A percentile compares a stretch with the other conserved stretches of the same genome.
phyloP scores from a whole-genome alignment of 1,284 basidiomycete genomes.

The Ganoderma lingzhi region DNA sequence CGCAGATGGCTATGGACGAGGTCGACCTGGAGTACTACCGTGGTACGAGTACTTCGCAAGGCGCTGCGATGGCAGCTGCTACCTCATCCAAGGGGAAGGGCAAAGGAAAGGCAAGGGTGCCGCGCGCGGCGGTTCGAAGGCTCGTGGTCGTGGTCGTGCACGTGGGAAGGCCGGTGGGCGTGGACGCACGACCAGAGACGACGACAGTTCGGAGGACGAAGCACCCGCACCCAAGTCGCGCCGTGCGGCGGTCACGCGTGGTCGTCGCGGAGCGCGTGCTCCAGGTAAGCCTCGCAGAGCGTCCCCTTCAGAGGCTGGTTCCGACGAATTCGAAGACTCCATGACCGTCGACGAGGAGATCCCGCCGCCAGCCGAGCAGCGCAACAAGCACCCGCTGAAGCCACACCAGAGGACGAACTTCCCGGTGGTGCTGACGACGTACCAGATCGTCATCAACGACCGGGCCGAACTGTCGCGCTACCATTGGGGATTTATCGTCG shows the following conservation, averaged over 20 bases:
- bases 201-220: conserved; percentile 23
- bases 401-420: conserved; percentile 54
- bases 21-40: conserved; percentile 29
- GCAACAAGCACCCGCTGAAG: conserved; percentile 29
- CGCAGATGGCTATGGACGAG: conserved; percentile 30
- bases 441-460: conserved; percentile 93
- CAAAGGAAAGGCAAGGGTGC: conserved; percentile 22
- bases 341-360: conserved; percentile 26
- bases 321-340: conserved; percentile 30
- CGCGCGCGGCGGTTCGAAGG: conserved; percentile 9
- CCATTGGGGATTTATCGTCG: conserved; percentile 93
- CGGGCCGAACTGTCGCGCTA: conserved; percentile 70
- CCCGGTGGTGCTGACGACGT: conserved; percentile 90
- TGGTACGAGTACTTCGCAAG: conserved; percentile 7
- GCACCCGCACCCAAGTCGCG: conserved; percentile 13
- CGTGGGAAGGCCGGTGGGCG: conserved; percentile 20
- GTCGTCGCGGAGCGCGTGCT: conserved; percentile 33
- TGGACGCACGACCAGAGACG: conserved; percentile 13
- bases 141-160: conserved; percentile 26
- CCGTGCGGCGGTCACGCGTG: conserved; percentile 21
- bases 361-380: conserved; percentile 22
- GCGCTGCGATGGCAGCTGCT: background rate
- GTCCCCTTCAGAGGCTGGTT: conserved; percentile 33
- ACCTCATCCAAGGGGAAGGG: conserved; percentile 1
- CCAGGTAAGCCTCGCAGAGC: conserved; percentile 20